phyloP scores from a whole-genome alignment of 805 yeast genomes.

The Candida verbasci region DNA sequence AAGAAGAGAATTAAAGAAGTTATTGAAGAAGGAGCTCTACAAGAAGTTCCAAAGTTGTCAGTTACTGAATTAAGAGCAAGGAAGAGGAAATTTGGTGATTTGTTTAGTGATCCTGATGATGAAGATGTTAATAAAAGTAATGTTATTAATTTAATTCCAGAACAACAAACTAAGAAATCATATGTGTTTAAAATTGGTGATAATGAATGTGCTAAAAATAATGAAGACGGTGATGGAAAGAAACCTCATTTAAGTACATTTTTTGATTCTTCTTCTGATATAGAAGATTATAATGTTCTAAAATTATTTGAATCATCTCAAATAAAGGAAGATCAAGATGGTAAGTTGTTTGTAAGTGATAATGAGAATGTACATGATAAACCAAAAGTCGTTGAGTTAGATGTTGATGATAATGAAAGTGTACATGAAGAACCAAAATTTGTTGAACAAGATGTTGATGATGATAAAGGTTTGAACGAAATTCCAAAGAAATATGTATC shows the following conservation, averaged over 20 bases:
- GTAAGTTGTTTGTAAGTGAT: not conserved
- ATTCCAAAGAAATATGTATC: no score
- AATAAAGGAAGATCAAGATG: not conserved
- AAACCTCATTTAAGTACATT: not conserved
- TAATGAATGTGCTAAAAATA: not conserved
- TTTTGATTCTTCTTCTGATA: not conserved
- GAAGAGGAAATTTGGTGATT: slow-evolving; percentile 1
- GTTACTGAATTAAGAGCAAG: not conserved
- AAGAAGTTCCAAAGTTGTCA: not conserved
- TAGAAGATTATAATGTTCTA: not conserved
- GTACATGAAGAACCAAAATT: not conserved
- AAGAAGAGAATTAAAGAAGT: not conserved
- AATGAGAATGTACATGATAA: no score
- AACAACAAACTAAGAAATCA: not conserved
- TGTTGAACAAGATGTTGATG: no score
- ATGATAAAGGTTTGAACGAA: no score
- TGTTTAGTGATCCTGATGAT: not conserved
- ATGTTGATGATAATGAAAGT: no score
- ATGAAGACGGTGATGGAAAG: not conserved
- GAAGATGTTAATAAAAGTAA: not conserved
- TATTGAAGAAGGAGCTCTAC: not conserved
- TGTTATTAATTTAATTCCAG: not conserved
- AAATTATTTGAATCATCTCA: not conserved
- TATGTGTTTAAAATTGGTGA: not conserved
- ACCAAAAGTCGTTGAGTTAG: no score